A percentile compares a stretch with the other conserved stretches of the same genome.
Conservation (phyloP, 208 protist genomes). For the Lotmaria passim region DNA sequence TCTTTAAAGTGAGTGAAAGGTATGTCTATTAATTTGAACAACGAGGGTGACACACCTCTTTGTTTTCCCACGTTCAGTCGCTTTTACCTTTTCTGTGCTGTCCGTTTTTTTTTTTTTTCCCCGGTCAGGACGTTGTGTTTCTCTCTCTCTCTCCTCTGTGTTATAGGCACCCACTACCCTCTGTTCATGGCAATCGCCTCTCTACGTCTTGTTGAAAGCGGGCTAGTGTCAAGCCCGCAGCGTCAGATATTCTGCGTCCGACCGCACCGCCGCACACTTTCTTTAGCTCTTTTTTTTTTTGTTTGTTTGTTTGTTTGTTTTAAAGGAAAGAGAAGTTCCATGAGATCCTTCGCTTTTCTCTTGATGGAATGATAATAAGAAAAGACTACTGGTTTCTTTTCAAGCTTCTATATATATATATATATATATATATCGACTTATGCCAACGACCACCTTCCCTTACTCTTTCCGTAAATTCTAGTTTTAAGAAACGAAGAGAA, state of each 20-base stretch:
- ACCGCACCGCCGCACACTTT: too few species aligned
- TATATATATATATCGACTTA: neutral
- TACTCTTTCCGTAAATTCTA: too few species aligned
- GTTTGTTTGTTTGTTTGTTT: slow-evolving; percentile 1
- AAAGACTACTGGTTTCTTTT: neutral
- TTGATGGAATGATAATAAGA: slow-evolving; percentile 1
- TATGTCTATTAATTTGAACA: slow-evolving; percentile 14
- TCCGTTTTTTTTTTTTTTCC: slow-evolving; percentile 3
- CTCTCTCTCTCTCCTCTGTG: too few species aligned
- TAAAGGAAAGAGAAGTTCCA: slow-evolving; percentile 9
- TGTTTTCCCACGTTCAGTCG: neutral
- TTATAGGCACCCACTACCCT: too few species aligned
- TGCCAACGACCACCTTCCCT: neutral
- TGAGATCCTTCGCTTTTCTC: slow-evolving; percentile 1
- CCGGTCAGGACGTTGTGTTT: too few species aligned
- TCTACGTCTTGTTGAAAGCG: too few species aligned
- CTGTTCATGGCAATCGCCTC: too few species aligned
- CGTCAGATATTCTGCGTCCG: too few species aligned
- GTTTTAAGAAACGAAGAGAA: too few species aligned
- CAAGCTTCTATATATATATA: slow-evolving; percentile 5
- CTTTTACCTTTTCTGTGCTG: neutral
- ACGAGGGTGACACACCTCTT: neutral
- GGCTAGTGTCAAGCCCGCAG: too few species aligned
- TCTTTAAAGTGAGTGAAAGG: neutral
- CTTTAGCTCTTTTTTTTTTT: neutral